phyloP scores from a whole-genome alignment of 768 basidiomycete genomes.

The Suillus subalutaceus region DNA sequence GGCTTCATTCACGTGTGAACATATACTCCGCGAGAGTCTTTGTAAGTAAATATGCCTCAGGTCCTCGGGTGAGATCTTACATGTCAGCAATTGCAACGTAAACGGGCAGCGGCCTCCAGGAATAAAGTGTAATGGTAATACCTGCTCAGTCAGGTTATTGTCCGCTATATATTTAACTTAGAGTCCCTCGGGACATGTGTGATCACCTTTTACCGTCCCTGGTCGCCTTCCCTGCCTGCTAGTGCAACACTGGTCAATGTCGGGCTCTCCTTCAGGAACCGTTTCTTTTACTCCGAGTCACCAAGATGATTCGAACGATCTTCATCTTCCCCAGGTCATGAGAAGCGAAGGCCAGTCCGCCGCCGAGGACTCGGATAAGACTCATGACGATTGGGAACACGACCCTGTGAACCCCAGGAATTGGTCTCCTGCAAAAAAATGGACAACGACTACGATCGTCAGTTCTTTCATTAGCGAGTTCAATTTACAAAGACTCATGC shows the following conservation, averaged over 20 bases:
- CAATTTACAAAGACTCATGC: constrained; percentile 27
- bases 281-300: background rate
- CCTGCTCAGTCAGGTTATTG: background rate
- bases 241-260: background rate
- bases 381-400: constrained; percentile 55
- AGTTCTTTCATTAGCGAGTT: constrained; percentile 40
- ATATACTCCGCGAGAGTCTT: too few species aligned
- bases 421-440: constrained; percentile 62
- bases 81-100: background rate
- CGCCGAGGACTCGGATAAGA: constrained; percentile 43
- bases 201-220: background rate
- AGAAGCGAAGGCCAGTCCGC: constrained; percentile 45
- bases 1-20: background rate
- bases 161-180: background rate
- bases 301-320: background rate
- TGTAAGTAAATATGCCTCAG: background rate
- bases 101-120: background rate
- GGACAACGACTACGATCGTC: constrained; percentile 59
- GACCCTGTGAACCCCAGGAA: constrained; percentile 68
- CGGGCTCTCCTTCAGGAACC: background rate
- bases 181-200: background rate
- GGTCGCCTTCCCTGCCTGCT: background rate
- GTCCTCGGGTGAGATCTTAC: background rate
- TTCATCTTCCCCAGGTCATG: background rate
- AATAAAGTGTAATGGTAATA: background rate